Evolutionary conservation across 805 yeast genomes (phyloP).

Genomic region (Wickerhamiella qilinensis): DNA sequence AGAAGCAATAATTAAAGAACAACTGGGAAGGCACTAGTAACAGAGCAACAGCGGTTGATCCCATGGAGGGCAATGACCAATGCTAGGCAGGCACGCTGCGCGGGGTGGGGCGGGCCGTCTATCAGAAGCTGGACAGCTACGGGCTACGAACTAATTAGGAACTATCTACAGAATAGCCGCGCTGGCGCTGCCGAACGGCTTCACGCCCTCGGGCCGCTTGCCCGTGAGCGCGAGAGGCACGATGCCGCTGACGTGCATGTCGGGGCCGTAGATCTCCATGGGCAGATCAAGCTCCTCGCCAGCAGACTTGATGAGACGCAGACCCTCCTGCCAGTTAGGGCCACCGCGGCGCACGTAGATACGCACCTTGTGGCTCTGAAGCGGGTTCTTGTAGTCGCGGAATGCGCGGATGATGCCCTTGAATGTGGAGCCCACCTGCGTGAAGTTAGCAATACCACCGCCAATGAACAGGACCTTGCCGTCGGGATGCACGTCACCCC

Average conservation of each 20-base stretch:
- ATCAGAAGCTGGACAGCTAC: too few relatives aligned
- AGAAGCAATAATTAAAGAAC: too few relatives aligned
- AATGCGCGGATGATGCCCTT: conserved; percentile 34
- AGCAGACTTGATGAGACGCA: conserved; percentile 27
- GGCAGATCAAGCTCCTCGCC: conserved; percentile 30
- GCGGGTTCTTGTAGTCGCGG: conserved; percentile 24
- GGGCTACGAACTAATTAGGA: too few relatives aligned
- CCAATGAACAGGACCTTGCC: conserved; percentile 32
- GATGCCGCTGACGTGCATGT: conserved; percentile 32
- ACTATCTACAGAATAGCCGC: too few relatives aligned
- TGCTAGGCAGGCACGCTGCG: too few relatives aligned
- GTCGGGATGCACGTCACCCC: conserved; percentile 24
- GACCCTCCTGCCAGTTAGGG: conserved; percentile 35
- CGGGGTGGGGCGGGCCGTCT: too few relatives aligned
- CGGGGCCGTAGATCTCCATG: conserved; percentile 35
- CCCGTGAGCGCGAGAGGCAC: conserved; percentile 28
- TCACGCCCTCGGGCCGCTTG: conserved; percentile 26
- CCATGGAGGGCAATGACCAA: too few relatives aligned
- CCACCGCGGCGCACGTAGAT: conserved; percentile 32
- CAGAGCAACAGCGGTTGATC: too few relatives aligned
- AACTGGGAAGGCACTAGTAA: too few relatives aligned
- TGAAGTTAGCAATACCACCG: conserved; percentile 33
- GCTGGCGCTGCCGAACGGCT: conserved; percentile 25
- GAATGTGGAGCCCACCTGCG: conserved; percentile 32
- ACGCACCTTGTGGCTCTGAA: conserved; percentile 26